Evolutionary conservation across 1,284 basidiomycete species (phyloP), one percentile per base, ranked within the genome.

Genomic region (Dichomitus squalens): DNA sequence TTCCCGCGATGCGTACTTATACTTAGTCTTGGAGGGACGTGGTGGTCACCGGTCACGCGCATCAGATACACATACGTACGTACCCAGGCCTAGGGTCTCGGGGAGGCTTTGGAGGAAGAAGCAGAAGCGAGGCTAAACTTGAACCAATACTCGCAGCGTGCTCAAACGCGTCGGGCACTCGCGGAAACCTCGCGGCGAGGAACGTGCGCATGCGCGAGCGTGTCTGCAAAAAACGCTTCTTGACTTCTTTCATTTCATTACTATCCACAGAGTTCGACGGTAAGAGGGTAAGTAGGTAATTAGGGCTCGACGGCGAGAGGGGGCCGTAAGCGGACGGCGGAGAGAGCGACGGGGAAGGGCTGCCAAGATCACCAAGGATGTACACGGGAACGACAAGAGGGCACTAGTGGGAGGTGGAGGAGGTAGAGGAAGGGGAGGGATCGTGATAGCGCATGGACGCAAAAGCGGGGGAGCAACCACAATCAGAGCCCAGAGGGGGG

Each of bases 241-340:
- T 53, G 48, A 46, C 54, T 55, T 51, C 49, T 53, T 56, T 50
- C 54, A 38, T 44, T 52, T 53, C 56, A 57, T 57, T 57, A 57
- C 56, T 57, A 57, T 57, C 49, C 56, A 57, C 50, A 57, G 14
- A 31, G 51, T 35, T 29, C 35, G 33, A 41, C 56, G 46, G 44
- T 40, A 50, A 36, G 31, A 49, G 38, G 27, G 50, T 51, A 41
- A 52, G 40, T 50, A 44, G n/a, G n/a, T 43, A 40, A 55, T 47
- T 49, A 31, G 23, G 18, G 29, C 29, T 31, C 29, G 33, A 23
- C 34, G 41, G 25, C 40, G n/a, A 35, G 18, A 39, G 36, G 39
- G 33, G 29, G 50, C 27, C 29, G 16, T 31, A 20, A 29, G 25
- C 31, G 40, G 29, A 29, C 8, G 20, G 16, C n/a, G 23, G 48